Conservation (phyloP, 768 basidiomycete genomes). For the Mrakia frigida region DNA sequence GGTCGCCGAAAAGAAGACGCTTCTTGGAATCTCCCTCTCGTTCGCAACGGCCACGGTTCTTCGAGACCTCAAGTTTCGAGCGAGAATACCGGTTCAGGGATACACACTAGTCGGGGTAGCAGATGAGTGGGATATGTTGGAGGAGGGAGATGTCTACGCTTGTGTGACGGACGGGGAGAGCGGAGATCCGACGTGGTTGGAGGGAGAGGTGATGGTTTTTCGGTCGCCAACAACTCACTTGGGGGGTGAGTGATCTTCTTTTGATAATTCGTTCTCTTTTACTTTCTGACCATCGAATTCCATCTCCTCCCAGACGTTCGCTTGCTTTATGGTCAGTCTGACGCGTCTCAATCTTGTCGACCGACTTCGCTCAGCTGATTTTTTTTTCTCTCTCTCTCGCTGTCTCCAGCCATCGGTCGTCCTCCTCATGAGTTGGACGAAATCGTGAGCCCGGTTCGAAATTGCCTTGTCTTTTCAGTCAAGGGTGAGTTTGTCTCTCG, state of each 20-base stretch:
- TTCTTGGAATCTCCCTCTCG: constrained; percentile 54
- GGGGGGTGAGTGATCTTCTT: constrained; percentile 51
- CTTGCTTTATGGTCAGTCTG: no score
- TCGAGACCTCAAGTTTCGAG: constrained; percentile 67
- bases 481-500: constrained; percentile 47
- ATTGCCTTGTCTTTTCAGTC: constrained; percentile 65
- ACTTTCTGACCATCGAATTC: no score
- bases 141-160: constrained; percentile 58
- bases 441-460: constrained; percentile 52
- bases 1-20: constrained; percentile 52
- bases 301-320: no score
- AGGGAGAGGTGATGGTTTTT: constrained; percentile 56
- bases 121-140: constrained; percentile 65
- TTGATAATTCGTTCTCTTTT: no score
- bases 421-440: constrained; percentile 48
- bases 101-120: constrained; percentile 73
- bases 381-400: background rate
- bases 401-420: background rate
- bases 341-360: constrained; percentile 39
- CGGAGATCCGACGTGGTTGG: constrained; percentile 51
- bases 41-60: constrained; percentile 61
- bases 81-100: constrained; percentile 64
- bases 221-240: constrained; percentile 64
- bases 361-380: constrained; percentile 42
- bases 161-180: constrained; percentile 52